Base-by-base conservation (phyloP, 1,284 basidiomycete genomes). In the Cutaneotrichosporon mucoides region DNA sequence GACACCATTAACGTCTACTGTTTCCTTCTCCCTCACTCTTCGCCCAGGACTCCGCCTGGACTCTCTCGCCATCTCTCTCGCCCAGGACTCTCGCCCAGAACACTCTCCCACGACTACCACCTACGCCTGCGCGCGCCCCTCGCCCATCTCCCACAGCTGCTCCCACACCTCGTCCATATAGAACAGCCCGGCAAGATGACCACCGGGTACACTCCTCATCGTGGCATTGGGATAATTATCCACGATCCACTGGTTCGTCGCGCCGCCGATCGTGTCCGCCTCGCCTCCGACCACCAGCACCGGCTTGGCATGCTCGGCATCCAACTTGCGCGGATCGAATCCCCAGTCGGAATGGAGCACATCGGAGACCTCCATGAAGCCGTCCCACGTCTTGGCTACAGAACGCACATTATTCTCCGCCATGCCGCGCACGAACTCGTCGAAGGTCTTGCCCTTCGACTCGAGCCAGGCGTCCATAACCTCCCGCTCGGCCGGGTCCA, bases 281-380 rank as follows among this genome's bases (percentile, higher is more conserved):
- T 71, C 53, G 15, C 78, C 70, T 6, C 80, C 68, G 37, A 82
- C 79, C 24, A 86, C 57, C 40, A 84, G 69, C 16, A 84, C 79
- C 2, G 79, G 80, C 40, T 79, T 79, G 51, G 68, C 73, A 61
- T 83, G 81, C n/a, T 76, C 78, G 44, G 78, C 80, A 63, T 84
- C 80, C 50, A 84, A 68, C 6, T 65, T 63, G 37, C 73, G 70
- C 7, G 82, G 82, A 36, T 65, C 66, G 61, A 83, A 83, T 37
- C 80, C 82, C 85, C 85, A 86, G 59, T 82, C 82, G 33, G 80
- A 80, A 51, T 84, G 82, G 53, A 83, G 71, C 44, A 83, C 71
- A 33, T 73, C 66, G 5, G 80, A 60, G 49, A 80, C 67, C 53
- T 82, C 80, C 62, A 81, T 71, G 65, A 84, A 84, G 2, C 84